Evolutionary conservation across 768 basidiomycete species (phyloP).

Genomic region (Xerocomus spinulosus): DNA sequence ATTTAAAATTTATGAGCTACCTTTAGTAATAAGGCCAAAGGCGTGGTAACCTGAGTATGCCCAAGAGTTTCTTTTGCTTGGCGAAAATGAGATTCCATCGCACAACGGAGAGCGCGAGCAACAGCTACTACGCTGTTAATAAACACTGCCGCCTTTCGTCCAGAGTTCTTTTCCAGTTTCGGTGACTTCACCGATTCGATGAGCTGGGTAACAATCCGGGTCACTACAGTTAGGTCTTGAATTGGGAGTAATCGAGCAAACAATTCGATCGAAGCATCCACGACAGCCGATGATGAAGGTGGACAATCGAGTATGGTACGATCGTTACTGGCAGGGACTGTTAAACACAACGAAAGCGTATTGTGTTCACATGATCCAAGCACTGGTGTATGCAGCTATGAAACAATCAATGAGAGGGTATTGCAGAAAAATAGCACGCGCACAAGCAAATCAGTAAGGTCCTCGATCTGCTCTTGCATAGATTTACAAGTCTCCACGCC

Average conservation of each 20-base stretch:
- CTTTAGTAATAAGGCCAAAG: slow-evolving; percentile 73
- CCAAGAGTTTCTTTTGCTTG: slow-evolving; percentile 67
- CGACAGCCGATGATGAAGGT: slow-evolving; percentile 74
- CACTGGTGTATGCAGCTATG: slow-evolving; percentile 57
- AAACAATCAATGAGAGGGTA: not conserved
- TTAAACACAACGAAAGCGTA: slow-evolving; percentile 62
- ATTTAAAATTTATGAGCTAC: slow-evolving; percentile 36
- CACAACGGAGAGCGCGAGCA: slow-evolving; percentile 60
- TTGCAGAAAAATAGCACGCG: slow-evolving; percentile 17
- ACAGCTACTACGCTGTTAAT: slow-evolving; percentile 78
- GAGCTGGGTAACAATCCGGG: slow-evolving; percentile 53
- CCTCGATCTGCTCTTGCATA: slow-evolving; percentile 78
- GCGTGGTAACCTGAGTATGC: slow-evolving; percentile 52
- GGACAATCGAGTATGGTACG: slow-evolving; percentile 56
- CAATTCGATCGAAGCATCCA: slow-evolving; percentile 85
- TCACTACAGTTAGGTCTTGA: slow-evolving; percentile 62
- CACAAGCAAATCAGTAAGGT: slow-evolving; percentile 74
- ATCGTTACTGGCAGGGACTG: slow-evolving; percentile 40
- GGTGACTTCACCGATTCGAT: slow-evolving; percentile 64
- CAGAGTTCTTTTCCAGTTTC: slow-evolving; percentile 83
- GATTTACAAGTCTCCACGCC: slow-evolving; percentile 36
- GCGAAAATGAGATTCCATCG: slow-evolving; percentile 47
- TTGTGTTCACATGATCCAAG: slow-evolving; percentile 86
- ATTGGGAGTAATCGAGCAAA: slow-evolving; percentile 75
- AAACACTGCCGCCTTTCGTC: slow-evolving; percentile 77